Percentiles rank a stretch among this genome's conserved stretches.
phyloP scores from a whole-genome alignment of 495 filamentous ascomycete genomes.

The Lasiosphaeria hispida region DNA sequence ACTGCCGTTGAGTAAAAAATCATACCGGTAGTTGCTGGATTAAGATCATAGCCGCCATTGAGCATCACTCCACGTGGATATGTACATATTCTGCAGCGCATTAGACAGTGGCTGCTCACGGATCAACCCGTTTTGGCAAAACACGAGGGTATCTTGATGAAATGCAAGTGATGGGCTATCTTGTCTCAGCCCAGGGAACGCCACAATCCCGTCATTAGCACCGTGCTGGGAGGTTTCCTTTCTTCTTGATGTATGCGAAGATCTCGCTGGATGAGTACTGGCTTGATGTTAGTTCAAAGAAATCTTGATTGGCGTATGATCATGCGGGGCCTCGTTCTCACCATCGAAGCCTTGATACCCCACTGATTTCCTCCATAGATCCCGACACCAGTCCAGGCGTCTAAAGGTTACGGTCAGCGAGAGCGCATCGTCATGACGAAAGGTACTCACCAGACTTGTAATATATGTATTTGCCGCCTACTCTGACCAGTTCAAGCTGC shows the following conservation, averaged over 20 bases:
- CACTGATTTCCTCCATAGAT: conserved; percentile 66
- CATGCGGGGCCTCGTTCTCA: neutral
- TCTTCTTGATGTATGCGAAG: conserved; percentile 25
- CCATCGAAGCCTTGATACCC: conserved; percentile 60
- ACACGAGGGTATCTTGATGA: no score
- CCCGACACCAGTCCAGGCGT: conserved; percentile 72
- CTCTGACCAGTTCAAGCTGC: conserved; percentile 56
- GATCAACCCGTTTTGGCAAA: no score
- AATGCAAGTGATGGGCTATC: no score
- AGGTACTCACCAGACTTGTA: conserved; percentile 64
- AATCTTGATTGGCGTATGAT: neutral
- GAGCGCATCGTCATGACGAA: neutral
- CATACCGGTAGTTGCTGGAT: no score
- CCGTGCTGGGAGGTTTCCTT: neutral
- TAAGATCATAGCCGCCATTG: no score
- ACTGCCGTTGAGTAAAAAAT: no score
- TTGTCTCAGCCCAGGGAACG: no score
- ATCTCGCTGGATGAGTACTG: conserved; percentile 45
- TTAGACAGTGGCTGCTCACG: no score
- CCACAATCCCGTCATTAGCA: no score
- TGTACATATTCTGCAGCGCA: no score
- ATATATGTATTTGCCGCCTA: conserved; percentile 55
- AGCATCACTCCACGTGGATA: no score
- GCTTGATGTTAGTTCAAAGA: conserved; percentile 3
- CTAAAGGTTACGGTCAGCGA: conserved; percentile 32